These are phyloP conservation scores for Exophiala phaeomuriformis DNA, from an alignment of 2,329 filamentous ascomycete genomes.

Conservation along the genomic window DNA sequence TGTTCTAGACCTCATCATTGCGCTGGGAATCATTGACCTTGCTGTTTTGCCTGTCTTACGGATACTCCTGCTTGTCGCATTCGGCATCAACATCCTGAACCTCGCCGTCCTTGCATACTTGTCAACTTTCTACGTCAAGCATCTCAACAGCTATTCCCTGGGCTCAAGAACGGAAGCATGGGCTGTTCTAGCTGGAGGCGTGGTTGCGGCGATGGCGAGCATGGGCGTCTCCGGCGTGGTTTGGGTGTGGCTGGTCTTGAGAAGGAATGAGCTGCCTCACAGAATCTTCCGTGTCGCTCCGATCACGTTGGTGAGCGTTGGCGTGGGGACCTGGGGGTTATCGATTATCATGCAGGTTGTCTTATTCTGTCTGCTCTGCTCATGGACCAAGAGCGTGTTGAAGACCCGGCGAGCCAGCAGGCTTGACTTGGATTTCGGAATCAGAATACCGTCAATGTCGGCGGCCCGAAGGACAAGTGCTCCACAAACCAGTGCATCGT, in stretches of 20 bases:
- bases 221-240: slow-evolving; percentile 16
- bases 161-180: slow-evolving; percentile 11
- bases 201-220: slow-evolving; percentile 8
- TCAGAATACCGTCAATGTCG: slow-evolving; percentile 12
- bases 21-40: slow-evolving; percentile 9
- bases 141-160: slow-evolving; percentile 11
- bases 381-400: slow-evolving; percentile 20
- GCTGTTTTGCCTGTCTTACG: slow-evolving; percentile 11
- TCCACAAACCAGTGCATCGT: slow-evolving; percentile 16
- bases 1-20: slow-evolving; percentile 23
- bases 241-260: slow-evolving; percentile 21
- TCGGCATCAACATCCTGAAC: slow-evolving; percentile 17
- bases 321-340: slow-evolving; percentile 23
- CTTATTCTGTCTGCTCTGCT: slow-evolving; percentile 17
- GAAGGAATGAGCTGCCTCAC: slow-evolving; percentile 14
- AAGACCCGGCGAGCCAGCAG: slow-evolving; percentile 11
- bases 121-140: slow-evolving; percentile 13
- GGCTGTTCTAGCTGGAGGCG: slow-evolving; percentile 12
- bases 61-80: slow-evolving; percentile 22
- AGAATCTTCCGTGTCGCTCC: slow-evolving; percentile 8
- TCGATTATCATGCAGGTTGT: slow-evolving; percentile 11
- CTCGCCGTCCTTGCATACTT: slow-evolving; percentile 17
- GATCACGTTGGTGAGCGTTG: slow-evolving; percentile 15
- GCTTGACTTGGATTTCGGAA: slow-evolving; percentile 21
- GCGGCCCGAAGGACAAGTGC: slow-evolving; percentile 9